These are phyloP conservation scores for Hanseniaspora sp. DNA, from an alignment of 1,139 yeast species.

Conservation along the genomic window DNA sequence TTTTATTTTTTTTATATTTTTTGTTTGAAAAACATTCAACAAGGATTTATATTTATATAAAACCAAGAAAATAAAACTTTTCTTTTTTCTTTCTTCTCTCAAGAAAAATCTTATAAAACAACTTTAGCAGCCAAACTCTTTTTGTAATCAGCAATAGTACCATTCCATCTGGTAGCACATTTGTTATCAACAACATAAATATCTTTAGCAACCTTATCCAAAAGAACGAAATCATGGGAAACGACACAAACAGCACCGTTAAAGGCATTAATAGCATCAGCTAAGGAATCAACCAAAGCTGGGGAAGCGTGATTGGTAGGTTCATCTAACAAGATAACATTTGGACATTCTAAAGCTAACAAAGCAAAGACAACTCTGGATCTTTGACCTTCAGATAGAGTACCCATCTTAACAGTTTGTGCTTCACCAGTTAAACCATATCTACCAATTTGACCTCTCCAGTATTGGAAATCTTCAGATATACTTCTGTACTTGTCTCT, in stretches of 20 bases:
- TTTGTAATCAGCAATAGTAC: slow-evolving; percentile 81
- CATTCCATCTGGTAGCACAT: slow-evolving; percentile 95
- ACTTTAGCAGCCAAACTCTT: slow-evolving; percentile 82
- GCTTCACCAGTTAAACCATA: slow-evolving; percentile 98
- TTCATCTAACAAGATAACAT: slow-evolving; percentile 90
- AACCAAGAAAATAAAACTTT: too few relatives aligned
- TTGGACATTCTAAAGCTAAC: slow-evolving; percentile 89
- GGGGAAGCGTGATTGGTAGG: slow-evolving; percentile 99
- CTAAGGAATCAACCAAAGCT: slow-evolving; percentile 93
- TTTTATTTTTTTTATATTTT: too few relatives aligned
- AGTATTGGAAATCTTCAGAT: slow-evolving; percentile 96
- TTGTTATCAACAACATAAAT: slow-evolving; percentile 90
- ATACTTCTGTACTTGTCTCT: slow-evolving; percentile 81
- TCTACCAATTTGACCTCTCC: slow-evolving; percentile 98
- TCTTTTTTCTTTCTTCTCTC: neutral
- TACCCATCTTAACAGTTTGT: slow-evolving; percentile 97
- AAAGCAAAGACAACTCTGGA: slow-evolving; percentile 96
- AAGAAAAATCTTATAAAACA: slow-evolving; percentile 42
- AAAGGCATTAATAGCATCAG: slow-evolving; percentile 86
- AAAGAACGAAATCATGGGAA: slow-evolving; percentile 96
- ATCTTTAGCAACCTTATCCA: slow-evolving; percentile 95
- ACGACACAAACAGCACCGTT: slow-evolving; percentile 98
- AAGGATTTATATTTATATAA: neutral
- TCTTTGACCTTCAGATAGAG: slow-evolving; percentile 97
- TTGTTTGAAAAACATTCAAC: neutral